Base-by-base conservation (phyloP, 768 basidiomycete species). In the Fomitopsis serialis region DNA sequence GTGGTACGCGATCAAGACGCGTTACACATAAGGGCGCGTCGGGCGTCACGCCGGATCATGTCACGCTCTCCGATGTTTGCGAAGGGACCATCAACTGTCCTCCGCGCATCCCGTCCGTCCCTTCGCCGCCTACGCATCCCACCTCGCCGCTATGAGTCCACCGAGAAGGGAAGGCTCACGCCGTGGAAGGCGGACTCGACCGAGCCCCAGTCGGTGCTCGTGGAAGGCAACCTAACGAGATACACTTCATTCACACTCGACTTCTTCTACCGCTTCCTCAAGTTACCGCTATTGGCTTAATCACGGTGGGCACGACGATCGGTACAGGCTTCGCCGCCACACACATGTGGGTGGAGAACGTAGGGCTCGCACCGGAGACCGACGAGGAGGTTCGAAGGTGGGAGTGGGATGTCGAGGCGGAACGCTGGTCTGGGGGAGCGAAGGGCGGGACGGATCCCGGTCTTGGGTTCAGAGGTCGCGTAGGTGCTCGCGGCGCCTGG, bases 401-500 rank as follows among this genome's bases (percentile, higher is more conserved):
- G 82, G 80, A 84, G 61, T 89, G 87, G 88, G 76, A 84, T 62
- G 62, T 74, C 2, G 81, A 85, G 43, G 72, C 72, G 17, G 83
- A 84, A 50, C 71, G 72, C 48, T 89, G 87, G 87, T 73, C 81
- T 8, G 82, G 70, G 59, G 54, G 71, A 24, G 53, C 55, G 15
- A 45, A 36, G 29, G 84, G 83, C 5, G 89, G 88, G 45, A 90
- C 88, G n/a, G 86, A 90, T 65, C 76, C 84, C 3, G 78, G 70
- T n/a, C 69, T 90, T 9, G 84, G 86, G 2, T 75, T 79, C 62
- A 72, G 70, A 59, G 85, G 76, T 21, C 72, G 85, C 24, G 81
- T 85, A 63, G 75, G 78, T 40, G 68, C 86, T 0, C 81, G 88
- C 32, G 76, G 78, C 27, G 85, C 88, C 12, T 91, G 87, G 87